phyloP scores from a whole-genome alignment of 305 asterid species.

The Fraxinus paxiana region DNA sequence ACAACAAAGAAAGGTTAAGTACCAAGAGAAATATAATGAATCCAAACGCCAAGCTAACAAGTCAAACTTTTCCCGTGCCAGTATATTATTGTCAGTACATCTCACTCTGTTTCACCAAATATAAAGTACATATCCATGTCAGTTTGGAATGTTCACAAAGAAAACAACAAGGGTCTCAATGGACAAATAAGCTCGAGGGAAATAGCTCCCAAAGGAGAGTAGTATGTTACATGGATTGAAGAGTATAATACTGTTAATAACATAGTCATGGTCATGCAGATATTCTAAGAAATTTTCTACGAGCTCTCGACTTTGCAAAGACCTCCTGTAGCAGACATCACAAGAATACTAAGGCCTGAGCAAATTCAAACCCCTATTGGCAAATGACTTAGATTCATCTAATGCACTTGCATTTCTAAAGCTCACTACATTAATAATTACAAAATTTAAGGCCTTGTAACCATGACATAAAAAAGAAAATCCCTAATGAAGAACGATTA shows the following conservation, averaged over 20 bases:
- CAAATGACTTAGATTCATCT: not conserved
- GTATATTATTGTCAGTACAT: not conserved
- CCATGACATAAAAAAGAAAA: not conserved
- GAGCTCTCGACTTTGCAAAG: not conserved
- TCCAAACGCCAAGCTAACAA: not conserved
- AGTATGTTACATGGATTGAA: not conserved
- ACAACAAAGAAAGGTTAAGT: not conserved
- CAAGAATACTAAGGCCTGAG: not conserved
- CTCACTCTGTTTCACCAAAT: not conserved
- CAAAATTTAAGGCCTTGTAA: not conserved
- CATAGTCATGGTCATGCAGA: not conserved
- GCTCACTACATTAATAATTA: not conserved
- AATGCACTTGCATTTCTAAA: not conserved
- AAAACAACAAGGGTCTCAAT: not conserved
- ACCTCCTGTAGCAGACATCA: not conserved
- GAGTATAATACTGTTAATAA: not conserved
- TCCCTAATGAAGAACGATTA: not conserved
- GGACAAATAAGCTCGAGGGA: not conserved
- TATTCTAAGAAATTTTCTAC: not conserved
- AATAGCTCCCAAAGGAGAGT: not conserved
- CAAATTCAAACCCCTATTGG: not conserved
- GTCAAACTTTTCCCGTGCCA: not conserved
- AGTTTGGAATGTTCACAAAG: not conserved
- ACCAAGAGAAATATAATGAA: not conserved
- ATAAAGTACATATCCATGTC: not conserved